Evolutionary conservation across 345 rosid genomes (phyloP).

Genomic region (Lumnitzera racemosa): DNA sequence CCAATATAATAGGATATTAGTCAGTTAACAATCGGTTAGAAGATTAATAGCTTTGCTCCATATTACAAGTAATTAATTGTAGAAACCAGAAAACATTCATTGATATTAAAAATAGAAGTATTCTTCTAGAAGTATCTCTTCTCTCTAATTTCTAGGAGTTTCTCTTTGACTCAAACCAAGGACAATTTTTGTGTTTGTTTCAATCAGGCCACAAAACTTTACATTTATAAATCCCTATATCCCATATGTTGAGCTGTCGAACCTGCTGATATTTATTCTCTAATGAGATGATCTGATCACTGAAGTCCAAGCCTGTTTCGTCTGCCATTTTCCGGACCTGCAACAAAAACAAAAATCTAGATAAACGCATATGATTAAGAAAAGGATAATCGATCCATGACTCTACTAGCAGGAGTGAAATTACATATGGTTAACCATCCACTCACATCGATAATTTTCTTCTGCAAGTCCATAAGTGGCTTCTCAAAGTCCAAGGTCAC

Average conservation of each 20-base stretch:
- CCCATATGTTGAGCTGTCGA: constrained; percentile 3
- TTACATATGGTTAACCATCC: background rate
- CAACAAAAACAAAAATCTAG: constrained; percentile 17
- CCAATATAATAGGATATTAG: too few species aligned
- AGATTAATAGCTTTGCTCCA: too few species aligned
- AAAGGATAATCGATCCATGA: background rate
- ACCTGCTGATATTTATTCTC: constrained; percentile 89
- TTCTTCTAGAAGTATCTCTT: background rate
- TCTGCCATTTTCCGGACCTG: constrained; percentile 94
- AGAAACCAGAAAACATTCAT: too few species aligned
- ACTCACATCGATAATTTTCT: constrained; percentile 82
- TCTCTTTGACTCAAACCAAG: background rate
- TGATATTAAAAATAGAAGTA: background rate
- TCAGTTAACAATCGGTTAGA: too few species aligned
- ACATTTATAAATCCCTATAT: background rate
- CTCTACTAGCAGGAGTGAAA: background rate
- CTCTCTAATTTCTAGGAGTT: background rate
- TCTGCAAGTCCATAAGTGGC: constrained; percentile 71
- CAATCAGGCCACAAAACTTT: background rate
- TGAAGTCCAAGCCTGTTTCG: constrained; percentile 89
- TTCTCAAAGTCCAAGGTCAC: constrained; percentile 85
- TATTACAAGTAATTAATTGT: too few species aligned
- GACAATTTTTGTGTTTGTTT: background rate
- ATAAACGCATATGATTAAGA: background rate
- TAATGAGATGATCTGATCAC: constrained; percentile 66